Conservation (phyloP, 768 basidiomycete genomes). For the Auriscalpium vulgare region DNA sequence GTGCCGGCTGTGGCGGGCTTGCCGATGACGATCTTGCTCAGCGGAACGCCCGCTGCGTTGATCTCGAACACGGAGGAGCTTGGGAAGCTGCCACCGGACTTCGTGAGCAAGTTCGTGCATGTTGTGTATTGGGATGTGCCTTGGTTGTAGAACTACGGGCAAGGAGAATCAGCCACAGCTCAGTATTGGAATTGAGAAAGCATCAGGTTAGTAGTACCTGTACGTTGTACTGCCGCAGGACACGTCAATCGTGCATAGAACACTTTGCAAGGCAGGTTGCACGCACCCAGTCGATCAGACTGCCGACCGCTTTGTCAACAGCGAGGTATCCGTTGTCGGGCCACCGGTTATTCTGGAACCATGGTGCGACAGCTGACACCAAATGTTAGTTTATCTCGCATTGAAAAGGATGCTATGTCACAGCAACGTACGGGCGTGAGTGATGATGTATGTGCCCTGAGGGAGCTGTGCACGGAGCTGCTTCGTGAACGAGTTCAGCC, state of each 20-base stretch:
- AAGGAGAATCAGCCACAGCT: neutral
- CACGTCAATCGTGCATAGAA: neutral
- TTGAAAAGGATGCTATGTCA: neutral
- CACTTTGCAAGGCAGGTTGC: neutral
- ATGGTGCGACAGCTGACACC: no score
- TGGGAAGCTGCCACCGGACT: constrained; percentile 34
- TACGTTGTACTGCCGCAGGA: constrained; percentile 30
- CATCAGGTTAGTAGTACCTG: constrained; percentile 20
- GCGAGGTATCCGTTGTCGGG: constrained; percentile 34
- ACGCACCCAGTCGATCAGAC: constrained; percentile 37
- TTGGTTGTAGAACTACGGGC: constrained; percentile 34
- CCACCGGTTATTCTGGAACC: constrained; percentile 29
- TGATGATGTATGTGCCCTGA: constrained; percentile 26
- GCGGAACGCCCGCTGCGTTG: constrained; percentile 44
- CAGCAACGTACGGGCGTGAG: constrained; percentile 26
- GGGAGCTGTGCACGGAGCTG: constrained; percentile 29
- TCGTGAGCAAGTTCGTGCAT: constrained; percentile 29
- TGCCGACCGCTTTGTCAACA: constrained; percentile 31
- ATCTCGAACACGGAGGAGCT: constrained; percentile 40
- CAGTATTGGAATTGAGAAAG: neutral
- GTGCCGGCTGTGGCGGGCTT: constrained; percentile 48
- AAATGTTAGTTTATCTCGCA: no score
- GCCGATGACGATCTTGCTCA: constrained; percentile 67
- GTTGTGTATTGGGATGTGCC: constrained; percentile 30
- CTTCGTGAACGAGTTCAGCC: constrained; percentile 30